Evolutionary conservation across 2,329 filamentous ascomycete genomes (phyloP), one percentile per base, ranked within the genome.

Genomic region (Exophiala calicioides): DNA sequence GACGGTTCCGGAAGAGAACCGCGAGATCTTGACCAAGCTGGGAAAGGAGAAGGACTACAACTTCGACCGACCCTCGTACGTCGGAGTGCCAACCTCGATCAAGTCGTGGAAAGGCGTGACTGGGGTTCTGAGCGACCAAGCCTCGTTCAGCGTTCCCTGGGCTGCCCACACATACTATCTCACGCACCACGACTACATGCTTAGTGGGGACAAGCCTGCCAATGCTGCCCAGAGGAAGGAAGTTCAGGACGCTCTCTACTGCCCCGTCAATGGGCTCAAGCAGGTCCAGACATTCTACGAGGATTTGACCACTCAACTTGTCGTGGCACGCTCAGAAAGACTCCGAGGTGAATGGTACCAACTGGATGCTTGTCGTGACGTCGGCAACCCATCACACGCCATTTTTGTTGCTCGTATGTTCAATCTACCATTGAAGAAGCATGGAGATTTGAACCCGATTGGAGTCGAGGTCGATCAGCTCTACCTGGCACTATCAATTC

Each of bases 281-380:
- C 68, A 75, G 38, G 68, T 76, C 13, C 68, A 67, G 32, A 63
- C 62, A 3, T 77, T 74, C 61, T 77, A 76, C 53, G 68, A 75
- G 53, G 60, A 71, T 3, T 72, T 72, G 44, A 76, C 74, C 1
- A 58, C 57, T 2, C 58, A 62, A 19, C 48, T 68, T 10, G 50
- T 69, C 13, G 43, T 58, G 5, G 52, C 60, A 32, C 51, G 62
- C 13, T 66, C 57, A 15, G 57, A 60, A 41, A 59, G 60, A 4
- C 53, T 67, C n/a, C 46, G 55, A 12, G 57, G 60, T 5, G 53
- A 61, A 20, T 53, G 52, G 27, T 65, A 62, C 37, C 62, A 67
- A 42, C 53, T 68, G 7, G 66, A 59, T 38, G 55, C 55, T 21
- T 57, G 53, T 40, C 47, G 54, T 26, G 59, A 60, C 41, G 56